phyloP scores from a whole-genome alignment of 495 filamentous ascomycete species.

The Astrocystis sublimbata region DNA sequence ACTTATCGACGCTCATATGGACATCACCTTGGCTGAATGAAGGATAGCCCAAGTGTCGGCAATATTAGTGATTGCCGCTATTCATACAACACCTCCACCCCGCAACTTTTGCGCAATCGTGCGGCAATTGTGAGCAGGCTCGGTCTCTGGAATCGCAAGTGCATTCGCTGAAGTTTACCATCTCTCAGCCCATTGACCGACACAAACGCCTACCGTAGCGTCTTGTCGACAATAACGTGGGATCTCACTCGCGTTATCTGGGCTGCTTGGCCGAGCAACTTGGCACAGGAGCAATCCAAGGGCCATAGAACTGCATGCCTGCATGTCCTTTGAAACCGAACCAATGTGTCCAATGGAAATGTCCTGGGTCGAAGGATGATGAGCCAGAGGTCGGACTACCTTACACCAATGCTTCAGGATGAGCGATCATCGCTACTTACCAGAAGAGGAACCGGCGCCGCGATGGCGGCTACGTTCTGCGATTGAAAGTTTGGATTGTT shows the following conservation, averaged over 20 bases:
- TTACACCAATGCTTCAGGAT: slow-evolving; percentile 1
- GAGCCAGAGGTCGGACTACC: slow-evolving; percentile 5
- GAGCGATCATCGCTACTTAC: slow-evolving; percentile 3
- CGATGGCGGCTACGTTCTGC: slow-evolving; percentile 11
- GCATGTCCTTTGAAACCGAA: slow-evolving; percentile 8
- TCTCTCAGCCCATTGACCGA: slow-evolving; percentile 28
- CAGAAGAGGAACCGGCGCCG: slow-evolving; percentile 20
- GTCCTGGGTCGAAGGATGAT: background rate
- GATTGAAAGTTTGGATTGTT: too few relatives aligned
- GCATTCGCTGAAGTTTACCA: slow-evolving; percentile 27
- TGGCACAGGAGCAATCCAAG: slow-evolving; percentile 22
- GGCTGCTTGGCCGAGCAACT: slow-evolving; percentile 27
- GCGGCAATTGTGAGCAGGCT: slow-evolving; percentile 17
- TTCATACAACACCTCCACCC: background rate
- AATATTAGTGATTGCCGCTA: background rate
- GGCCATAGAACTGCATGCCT: slow-evolving; percentile 1
- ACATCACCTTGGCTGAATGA: slow-evolving; percentile 34
- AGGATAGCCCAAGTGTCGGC: slow-evolving; percentile 12
- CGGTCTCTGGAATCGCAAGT: slow-evolving; percentile 31
- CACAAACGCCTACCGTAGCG: slow-evolving; percentile 18
- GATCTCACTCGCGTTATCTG: slow-evolving; percentile 16
- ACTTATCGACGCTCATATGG: slow-evolving; percentile 34
- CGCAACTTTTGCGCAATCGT: slow-evolving; percentile 16
- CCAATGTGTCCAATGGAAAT: slow-evolving; percentile 7
- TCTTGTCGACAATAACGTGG: slow-evolving; percentile 26